Conservation (phyloP, 2,329 filamentous ascomycete species). For the Neoarthrinium moseri region DNA sequence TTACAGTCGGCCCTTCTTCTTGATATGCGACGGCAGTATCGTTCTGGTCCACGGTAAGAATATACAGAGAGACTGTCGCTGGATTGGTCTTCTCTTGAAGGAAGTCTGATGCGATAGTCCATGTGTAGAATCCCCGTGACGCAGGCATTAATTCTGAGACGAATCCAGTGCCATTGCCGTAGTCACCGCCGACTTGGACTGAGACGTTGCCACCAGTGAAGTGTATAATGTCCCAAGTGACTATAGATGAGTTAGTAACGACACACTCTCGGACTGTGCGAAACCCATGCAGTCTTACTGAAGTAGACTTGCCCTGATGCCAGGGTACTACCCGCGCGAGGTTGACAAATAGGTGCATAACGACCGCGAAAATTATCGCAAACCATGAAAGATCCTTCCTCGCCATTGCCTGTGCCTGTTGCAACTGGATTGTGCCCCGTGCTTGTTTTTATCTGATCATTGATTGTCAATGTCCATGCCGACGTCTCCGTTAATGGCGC, state of each 20-base stretch:
- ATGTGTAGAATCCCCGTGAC: background rate
- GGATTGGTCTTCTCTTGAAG: background rate
- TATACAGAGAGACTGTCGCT: background rate
- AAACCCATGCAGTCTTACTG: background rate
- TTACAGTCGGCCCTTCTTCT: background rate
- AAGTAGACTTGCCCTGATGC: background rate
- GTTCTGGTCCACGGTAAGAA: background rate
- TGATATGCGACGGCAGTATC: background rate
- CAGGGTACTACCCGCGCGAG: background rate
- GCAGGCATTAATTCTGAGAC: background rate
- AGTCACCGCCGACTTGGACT: background rate
- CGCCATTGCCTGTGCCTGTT: background rate
- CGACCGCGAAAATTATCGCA: background rate
- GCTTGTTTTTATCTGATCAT: background rate
- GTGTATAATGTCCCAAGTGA: background rate
- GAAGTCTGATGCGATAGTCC: background rate
- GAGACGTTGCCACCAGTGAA: background rate
- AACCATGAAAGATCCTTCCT: background rate
- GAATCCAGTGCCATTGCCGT: slow-evolving; percentile 1
- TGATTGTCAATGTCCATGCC: background rate
- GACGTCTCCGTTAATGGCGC: background rate
- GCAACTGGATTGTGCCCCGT: slow-evolving; percentile 1
- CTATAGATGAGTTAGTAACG: background rate
- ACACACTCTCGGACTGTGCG: background rate
- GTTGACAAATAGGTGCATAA: slow-evolving; percentile 1